phyloP scores from a whole-genome alignment of 2,329 filamentous ascomycete species.

The Fusarium abutilonis region DNA sequence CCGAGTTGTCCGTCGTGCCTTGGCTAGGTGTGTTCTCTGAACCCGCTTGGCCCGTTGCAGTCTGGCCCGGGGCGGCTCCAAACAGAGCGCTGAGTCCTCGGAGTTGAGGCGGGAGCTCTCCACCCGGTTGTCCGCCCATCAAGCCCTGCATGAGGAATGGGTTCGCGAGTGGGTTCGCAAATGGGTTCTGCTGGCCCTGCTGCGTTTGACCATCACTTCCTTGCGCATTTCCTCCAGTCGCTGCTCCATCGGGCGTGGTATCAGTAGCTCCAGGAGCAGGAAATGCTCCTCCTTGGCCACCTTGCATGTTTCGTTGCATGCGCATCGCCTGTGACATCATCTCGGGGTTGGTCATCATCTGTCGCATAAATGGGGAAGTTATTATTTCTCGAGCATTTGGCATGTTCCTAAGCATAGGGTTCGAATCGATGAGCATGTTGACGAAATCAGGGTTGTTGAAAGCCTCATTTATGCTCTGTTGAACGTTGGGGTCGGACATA shows the following conservation, averaged over 20 bases:
- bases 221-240: constrained; percentile 47
- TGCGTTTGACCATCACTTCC: constrained; percentile 44
- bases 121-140: constrained; percentile 32
- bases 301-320: constrained; percentile 78
- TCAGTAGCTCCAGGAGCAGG: constrained; percentile 93
- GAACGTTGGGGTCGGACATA: constrained; percentile 87
- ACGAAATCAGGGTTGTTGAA: constrained; percentile 95
- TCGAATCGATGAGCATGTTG: constrained; percentile 92
- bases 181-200: constrained; percentile 50
- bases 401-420: constrained; percentile 80
- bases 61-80: constrained; percentile 44
- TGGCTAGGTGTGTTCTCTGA: constrained; percentile 45
- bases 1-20: constrained; percentile 41
- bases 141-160: constrained; percentile 47
- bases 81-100: constrained; percentile 47
- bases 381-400: constrained; percentile 85
- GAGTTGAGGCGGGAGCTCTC: constrained; percentile 39
- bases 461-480: constrained; percentile 90
- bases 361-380: constrained; percentile 85
- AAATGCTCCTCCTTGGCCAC: constrained; percentile 68
- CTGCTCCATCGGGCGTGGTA: constrained; percentile 71
- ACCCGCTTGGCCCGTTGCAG: constrained; percentile 42
- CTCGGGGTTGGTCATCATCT: constrained; percentile 92
- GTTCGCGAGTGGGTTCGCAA: constrained; percentile 60
- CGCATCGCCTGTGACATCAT: constrained; percentile 83